These are phyloP conservation scores for Russula abietina DNA, from an alignment of 768 basidiomycete genomes.

Conservation along the genomic window DNA sequence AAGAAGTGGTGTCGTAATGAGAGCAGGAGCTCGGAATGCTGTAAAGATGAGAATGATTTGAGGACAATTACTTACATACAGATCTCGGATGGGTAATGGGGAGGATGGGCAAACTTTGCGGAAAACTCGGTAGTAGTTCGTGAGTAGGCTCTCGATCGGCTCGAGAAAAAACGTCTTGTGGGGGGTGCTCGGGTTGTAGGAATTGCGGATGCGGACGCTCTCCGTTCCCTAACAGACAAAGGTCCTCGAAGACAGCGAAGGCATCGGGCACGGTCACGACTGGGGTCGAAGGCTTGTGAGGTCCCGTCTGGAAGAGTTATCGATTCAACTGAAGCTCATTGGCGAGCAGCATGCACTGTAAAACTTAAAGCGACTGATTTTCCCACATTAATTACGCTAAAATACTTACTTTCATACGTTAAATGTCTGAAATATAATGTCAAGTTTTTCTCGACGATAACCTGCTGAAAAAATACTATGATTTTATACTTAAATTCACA, in stretches of 20 bases:
- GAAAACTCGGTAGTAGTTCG: conserved; percentile 83
- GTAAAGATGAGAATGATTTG: not conserved
- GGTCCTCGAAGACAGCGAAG: conserved; percentile 84
- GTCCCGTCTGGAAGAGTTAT: conserved; percentile 64
- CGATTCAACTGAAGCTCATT: conserved; percentile 34
- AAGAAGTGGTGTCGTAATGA: conserved; percentile 89
- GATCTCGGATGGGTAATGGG: not conserved
- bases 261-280: conserved; percentile 81
- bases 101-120: conserved; percentile 57
- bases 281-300: conserved; percentile 57
- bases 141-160: conserved; percentile 92
- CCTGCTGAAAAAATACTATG: too few relatives aligned
- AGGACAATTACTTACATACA: not conserved
- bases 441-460: too few relatives aligned
- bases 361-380: too few relatives aligned
- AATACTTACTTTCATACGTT: too few relatives aligned
- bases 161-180: conserved; percentile 96
- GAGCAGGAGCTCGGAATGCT: conserved; percentile 80
- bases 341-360: conserved; percentile 34
- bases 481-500: too few relatives aligned
- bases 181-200: conserved; percentile 70
- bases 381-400: too few relatives aligned
- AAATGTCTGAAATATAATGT: too few relatives aligned
- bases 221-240: conserved; percentile 81
- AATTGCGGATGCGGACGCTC: conserved; percentile 52